Evolutionary conservation across 345 rosid species (phyloP).

Genomic region (Euphorbia peplus): DNA sequence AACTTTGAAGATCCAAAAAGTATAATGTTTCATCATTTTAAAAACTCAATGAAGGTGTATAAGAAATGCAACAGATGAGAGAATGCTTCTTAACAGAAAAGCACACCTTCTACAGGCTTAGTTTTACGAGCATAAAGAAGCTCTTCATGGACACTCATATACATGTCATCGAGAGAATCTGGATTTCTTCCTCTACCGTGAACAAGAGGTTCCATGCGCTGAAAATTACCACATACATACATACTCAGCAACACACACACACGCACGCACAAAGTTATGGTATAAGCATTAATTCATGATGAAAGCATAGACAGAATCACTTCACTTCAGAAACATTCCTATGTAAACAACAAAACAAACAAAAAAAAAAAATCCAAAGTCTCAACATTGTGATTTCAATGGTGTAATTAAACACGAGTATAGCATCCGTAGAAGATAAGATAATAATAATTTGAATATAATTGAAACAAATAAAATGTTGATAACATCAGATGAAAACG

Average conservation of each 20-base stretch:
- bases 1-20: not conserved
- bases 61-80: not conserved
- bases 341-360: not conserved
- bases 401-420: no score
- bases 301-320: not conserved
- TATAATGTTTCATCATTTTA: not conserved
- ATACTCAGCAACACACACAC: no score
- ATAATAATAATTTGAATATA: no score
- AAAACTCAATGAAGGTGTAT: not conserved
- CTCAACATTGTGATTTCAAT: no score
- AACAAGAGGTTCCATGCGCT: slow-evolving; percentile 77
- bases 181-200: slow-evolving; percentile 86
- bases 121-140: slow-evolving; percentile 85
- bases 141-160: slow-evolving; percentile 74
- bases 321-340: not conserved
- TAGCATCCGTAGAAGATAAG: no score
- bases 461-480: no score
- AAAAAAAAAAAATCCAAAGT: no score
- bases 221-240: slow-evolving; percentile 5
- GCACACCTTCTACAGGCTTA: slow-evolving; percentile 74
- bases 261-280: no score
- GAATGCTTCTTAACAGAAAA: not conserved
- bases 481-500: no score
- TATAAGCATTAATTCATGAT: no score
- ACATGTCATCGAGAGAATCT: slow-evolving; percentile 73